Percentiles rank a stretch among this genome's conserved stretches.
Conservation (phyloP, 2,329 filamentous ascomycete species). For the Lachnellula subtilissima region DNA sequence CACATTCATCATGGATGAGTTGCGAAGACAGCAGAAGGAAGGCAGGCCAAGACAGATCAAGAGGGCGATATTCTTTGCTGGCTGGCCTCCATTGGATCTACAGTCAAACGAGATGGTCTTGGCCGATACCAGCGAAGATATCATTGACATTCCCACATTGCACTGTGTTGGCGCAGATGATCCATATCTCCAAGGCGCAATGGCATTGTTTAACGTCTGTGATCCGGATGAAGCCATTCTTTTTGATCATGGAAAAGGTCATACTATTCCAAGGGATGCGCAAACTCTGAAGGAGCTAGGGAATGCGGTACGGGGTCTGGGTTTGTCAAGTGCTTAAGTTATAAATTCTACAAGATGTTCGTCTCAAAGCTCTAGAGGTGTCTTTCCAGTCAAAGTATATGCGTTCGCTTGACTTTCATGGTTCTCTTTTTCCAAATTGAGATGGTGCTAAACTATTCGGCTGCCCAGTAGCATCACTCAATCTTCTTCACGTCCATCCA, state of each 20-base stretch:
- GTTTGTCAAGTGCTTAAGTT: neutral
- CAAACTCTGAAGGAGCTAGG: constrained; percentile 32
- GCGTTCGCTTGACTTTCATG: neutral
- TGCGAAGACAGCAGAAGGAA: constrained; percentile 34
- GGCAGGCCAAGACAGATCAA: constrained; percentile 32
- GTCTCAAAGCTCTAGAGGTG: too few relatives aligned
- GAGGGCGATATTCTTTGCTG: constrained; percentile 45
- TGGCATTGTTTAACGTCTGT: constrained; percentile 58
- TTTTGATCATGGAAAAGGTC: constrained; percentile 63
- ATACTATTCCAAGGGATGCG: constrained; percentile 52
- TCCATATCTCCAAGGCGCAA: constrained; percentile 55
- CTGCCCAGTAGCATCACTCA: too few relatives aligned
- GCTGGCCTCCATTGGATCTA: constrained; percentile 49
- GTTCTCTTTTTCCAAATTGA: neutral
- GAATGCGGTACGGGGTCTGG: constrained; percentile 13
- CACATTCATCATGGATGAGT: constrained; percentile 48
- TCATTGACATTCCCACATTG: constrained; percentile 48
- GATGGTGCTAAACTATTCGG: too few relatives aligned
- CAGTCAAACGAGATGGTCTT: constrained; percentile 41
- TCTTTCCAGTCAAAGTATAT: too few relatives aligned
- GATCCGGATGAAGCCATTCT: constrained; percentile 53
- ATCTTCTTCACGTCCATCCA: constrained; percentile 45
- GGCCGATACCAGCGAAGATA: constrained; percentile 43
- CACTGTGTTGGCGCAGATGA: constrained; percentile 53
- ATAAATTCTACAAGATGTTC: neutral